phyloP scores from a whole-genome alignment of 345 rosid species.

The Salix brachista region DNA sequence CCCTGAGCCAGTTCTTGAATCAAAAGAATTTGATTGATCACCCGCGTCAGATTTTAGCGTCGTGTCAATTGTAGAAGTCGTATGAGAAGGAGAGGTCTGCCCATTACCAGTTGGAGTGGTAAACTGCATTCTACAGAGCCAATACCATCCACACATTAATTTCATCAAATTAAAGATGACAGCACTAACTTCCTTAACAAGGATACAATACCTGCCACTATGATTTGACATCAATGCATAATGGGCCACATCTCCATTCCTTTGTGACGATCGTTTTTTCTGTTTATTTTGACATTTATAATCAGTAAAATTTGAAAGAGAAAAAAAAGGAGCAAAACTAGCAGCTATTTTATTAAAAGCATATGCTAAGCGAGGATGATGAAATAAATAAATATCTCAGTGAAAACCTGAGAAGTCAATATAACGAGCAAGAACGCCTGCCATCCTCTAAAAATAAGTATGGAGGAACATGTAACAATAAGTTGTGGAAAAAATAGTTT shows the following conservation, averaged over 20 bases:
- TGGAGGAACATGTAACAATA: neutral
- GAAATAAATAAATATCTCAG: neutral
- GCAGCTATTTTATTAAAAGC: neutral
- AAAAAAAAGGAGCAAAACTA: too few species aligned
- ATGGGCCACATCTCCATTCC: slow-evolving; percentile 10
- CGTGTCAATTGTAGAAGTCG: slow-evolving; percentile 40
- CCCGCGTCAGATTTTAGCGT: slow-evolving; percentile 48
- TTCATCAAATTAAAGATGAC: slow-evolving; percentile 7
- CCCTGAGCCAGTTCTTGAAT: slow-evolving; percentile 60
- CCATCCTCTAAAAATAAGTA: neutral
- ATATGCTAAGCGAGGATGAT: too few species aligned
- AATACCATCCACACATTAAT: slow-evolving; percentile 19
- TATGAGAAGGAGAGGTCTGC: slow-evolving; percentile 31
- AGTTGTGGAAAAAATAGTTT: neutral
- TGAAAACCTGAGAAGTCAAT: neutral
- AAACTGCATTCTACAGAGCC: slow-evolving; percentile 51
- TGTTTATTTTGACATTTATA: slow-evolving; percentile 5
- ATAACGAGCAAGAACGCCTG: neutral
- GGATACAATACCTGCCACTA: slow-evolving; percentile 46
- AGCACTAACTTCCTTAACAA: neutral
- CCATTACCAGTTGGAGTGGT: slow-evolving; percentile 43
- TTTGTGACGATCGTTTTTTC: slow-evolving; percentile 14
- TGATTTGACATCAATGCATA: slow-evolving; percentile 14
- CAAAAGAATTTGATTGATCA: slow-evolving; percentile 52
- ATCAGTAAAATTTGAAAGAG: neutral